Base-by-base conservation (phyloP, 2,329 filamentous ascomycete genomes). In the Pseudogymnoascus sp. region DNA sequence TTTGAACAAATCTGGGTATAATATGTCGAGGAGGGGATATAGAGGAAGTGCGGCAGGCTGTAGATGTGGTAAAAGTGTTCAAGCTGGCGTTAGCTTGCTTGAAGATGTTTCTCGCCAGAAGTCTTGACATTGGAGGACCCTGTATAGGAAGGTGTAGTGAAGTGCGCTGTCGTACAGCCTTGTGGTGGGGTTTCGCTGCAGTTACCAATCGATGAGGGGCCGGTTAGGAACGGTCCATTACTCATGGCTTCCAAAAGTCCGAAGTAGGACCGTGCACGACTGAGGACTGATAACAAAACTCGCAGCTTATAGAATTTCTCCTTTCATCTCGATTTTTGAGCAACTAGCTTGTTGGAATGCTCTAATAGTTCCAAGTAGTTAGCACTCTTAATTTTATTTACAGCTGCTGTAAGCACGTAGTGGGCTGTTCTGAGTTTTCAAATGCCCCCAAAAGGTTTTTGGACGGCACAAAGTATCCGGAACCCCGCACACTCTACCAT, bases 61-160 rank as follows among this genome's bases (percentile, higher is more conserved):
- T 39, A 40, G 33, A 59, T 10, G 21, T 39, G 33, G 57, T 31
- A 59, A 59, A 59, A 17, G 33, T 59, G 21, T 13, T 59, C 57
- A 37, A 39, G 35, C 33, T 31, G 57, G 57, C 26, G 24, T 59
- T 59, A 59, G 47, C 11, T 54, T 54, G 47, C 47, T 54, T 54
- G 57, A 59, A 59, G 57, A 59, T 39, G 57, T 39, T 59, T 39
- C 35, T n/a, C 29, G 47, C 29, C 47, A 59, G 37, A 15, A 26
- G 57, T 59, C 57, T 39, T 59, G 57, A 59, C 57, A 59, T 59
- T 59, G 33, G 57, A 59, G 11, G 26, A 31, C 13, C 50, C 57
- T 26, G 37, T 37, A 59, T 59, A 59, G 57, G 57, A 59, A 59
- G 57, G 57, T 59, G 57, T 26, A 39, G 57, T 17, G 47, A 54